Percentiles rank a stretch among this genome's conserved stretches.
Evolutionary conservation across 1,139 yeast species (phyloP).

Genomic region (Pichia sp.): DNA sequence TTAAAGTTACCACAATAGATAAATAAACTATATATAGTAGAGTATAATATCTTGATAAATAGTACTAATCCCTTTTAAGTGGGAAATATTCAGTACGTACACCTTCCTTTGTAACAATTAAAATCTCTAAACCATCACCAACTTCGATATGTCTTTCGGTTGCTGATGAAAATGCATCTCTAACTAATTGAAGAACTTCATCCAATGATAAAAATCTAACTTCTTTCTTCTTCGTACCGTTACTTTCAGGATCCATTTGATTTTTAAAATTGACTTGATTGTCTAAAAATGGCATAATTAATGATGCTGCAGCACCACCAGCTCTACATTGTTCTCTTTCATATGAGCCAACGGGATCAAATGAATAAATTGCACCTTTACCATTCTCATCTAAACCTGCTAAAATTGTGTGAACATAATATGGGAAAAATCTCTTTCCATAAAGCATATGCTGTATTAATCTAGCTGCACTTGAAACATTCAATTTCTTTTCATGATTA

Average conservation of each 20-base stretch:
- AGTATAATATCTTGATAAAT: neutral
- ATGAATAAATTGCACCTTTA: slow-evolving; percentile 89
- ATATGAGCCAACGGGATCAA: slow-evolving; percentile 96
- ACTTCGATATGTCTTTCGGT: slow-evolving; percentile 98
- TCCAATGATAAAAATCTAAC: slow-evolving; percentile 65
- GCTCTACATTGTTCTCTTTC: slow-evolving; percentile 97
- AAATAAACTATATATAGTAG: neutral
- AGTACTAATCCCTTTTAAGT: slow-evolving; percentile 86
- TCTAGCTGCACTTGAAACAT: slow-evolving; percentile 76
- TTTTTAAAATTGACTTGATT: slow-evolving; percentile 94
- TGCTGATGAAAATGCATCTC: slow-evolving; percentile 92
- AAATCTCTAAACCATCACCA: slow-evolving; percentile 90
- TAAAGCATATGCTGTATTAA: slow-evolving; percentile 84
- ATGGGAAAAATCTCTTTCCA: slow-evolving; percentile 93
- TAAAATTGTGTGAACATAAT: slow-evolving; percentile 88
- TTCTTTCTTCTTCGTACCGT: slow-evolving; percentile 57
- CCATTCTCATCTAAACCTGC: slow-evolving; percentile 96
- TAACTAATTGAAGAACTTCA: slow-evolving; percentile 79
- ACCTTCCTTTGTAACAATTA: slow-evolving; percentile 90
- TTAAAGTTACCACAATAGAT: slow-evolving; percentile 48
- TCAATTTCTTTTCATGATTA: slow-evolving; percentile 61
- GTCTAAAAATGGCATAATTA: slow-evolving; percentile 95
- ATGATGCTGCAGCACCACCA: slow-evolving; percentile 94
- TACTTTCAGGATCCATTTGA: slow-evolving; percentile 71
- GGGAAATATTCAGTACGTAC: slow-evolving; percentile 77